phyloP scores from a whole-genome alignment of 192 early-diverging fungal species.

The Coemansia pectinata region DNA sequence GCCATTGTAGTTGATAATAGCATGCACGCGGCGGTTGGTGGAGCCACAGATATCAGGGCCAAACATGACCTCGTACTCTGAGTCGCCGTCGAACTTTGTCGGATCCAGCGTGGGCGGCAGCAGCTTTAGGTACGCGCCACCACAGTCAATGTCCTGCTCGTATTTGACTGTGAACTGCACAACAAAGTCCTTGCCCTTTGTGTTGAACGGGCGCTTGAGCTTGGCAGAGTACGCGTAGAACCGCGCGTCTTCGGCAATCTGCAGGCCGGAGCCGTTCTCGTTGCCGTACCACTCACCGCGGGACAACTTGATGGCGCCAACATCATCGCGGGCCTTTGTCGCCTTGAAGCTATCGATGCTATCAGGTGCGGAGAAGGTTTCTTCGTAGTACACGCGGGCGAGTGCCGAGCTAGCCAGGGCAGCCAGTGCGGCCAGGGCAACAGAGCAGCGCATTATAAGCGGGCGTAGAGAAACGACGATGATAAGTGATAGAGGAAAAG shows the following conservation, averaged over 20 bases:
- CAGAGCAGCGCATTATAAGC: conserved; percentile 43
- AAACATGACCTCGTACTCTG: conserved; percentile 80
- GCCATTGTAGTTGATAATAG: conserved; percentile 94
- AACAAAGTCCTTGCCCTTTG: conserved; percentile 80
- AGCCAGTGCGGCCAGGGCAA: conserved; percentile 45
- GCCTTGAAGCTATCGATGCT: conserved; percentile 69
- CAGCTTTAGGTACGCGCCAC: conserved; percentile 90
- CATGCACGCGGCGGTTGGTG: conserved; percentile 85
- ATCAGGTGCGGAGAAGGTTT: conserved; percentile 71
- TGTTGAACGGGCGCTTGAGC: conserved; percentile 72
- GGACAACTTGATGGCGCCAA: conserved; percentile 73
- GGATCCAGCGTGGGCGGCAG: conserved; percentile 80
- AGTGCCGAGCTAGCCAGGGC: conserved; percentile 44
- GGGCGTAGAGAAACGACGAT: background rate
- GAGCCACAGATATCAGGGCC: conserved; percentile 93
- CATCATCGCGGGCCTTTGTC: conserved; percentile 64
- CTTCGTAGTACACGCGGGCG: conserved; percentile 79
- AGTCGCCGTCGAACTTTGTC: conserved; percentile 79
- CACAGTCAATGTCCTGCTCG: conserved; percentile 88
- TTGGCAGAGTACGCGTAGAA: conserved; percentile 86
- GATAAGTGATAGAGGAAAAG: background rate
- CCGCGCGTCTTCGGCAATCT: conserved; percentile 76
- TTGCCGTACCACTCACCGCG: conserved; percentile 76
- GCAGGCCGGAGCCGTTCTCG: conserved; percentile 69
- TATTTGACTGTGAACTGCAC: conserved; percentile 92